phyloP scores from a whole-genome alignment of 805 yeast genomes.

The Komagataella pastoris region DNA sequence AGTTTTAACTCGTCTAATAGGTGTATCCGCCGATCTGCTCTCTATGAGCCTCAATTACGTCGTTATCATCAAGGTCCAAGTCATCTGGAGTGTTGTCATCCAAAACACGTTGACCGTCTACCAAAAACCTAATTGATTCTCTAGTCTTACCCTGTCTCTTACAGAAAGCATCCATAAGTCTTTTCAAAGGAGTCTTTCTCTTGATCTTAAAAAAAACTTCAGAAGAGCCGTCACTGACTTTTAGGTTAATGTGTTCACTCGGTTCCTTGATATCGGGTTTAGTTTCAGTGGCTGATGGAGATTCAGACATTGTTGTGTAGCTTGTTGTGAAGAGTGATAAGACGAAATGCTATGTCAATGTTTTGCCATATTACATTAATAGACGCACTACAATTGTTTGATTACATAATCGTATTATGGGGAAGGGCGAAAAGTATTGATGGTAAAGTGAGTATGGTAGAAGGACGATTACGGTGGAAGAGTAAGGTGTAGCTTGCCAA shows the following conservation, averaged over 20 bases:
- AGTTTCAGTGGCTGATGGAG: conserved; percentile 15
- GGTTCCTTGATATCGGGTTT: conserved; percentile 34
- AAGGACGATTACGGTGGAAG: not conserved
- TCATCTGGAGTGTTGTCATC: conserved; percentile 89
- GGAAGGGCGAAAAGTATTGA: not conserved
- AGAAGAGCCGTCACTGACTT: conserved; percentile 86
- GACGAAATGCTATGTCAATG: not conserved
- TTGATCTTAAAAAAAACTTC: conserved; percentile 95
- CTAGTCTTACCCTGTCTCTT: conserved; percentile 91
- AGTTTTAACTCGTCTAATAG: not conserved
- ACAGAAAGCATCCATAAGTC: conserved; percentile 96
- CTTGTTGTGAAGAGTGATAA: not conserved
- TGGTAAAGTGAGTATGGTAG: not conserved
- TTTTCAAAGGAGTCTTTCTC: conserved; percentile 79
- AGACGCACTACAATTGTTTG: not conserved
- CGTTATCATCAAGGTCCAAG: conserved; percentile 90
- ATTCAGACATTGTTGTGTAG: conserved; percentile 15
- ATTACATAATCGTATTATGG: not conserved
- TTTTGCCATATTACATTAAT: not conserved
- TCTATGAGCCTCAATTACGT: conserved; percentile 92
- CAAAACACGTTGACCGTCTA: conserved; percentile 84
- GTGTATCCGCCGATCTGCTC: conserved; percentile 70
- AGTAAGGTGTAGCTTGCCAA: not conserved
- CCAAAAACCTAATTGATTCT: conserved; percentile 72
- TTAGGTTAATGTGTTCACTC: conserved; percentile 74